Conservation (phyloP, 371 early-diverging fungal species). For the Mortierella sp. region DNA sequence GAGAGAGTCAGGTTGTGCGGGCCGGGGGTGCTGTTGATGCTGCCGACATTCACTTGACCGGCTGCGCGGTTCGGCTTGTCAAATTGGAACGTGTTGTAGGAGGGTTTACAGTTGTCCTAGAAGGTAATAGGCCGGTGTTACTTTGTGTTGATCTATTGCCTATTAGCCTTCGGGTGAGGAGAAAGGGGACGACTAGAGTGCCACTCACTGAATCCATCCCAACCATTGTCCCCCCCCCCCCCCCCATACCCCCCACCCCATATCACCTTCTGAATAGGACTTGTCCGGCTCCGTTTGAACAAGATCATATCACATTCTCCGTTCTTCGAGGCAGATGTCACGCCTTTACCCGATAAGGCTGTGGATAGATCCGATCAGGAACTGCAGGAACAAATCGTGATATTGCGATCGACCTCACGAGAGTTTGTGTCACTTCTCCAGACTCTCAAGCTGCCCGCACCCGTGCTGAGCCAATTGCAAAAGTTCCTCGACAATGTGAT, state of each 20-base stretch:
- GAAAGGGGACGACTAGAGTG: no score
- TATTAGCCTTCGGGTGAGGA: no score
- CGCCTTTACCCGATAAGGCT: conserved; percentile 44
- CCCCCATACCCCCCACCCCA: no score
- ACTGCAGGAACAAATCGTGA: conserved; percentile 63
- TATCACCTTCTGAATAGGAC: conserved; percentile 22
- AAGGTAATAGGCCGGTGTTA: conserved; percentile 21
- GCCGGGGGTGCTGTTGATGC: conserved; percentile 13
- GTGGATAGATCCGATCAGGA: conserved; percentile 63
- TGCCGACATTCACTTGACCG: conserved; percentile 32
- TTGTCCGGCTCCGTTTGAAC: conserved; percentile 44
- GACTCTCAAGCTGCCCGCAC: conserved; percentile 75
- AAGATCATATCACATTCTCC: conserved; percentile 32
- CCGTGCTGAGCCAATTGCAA: conserved; percentile 70
- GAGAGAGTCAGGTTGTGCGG: conserved; percentile 15
- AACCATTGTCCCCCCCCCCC: no score
- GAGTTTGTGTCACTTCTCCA: conserved; percentile 70
- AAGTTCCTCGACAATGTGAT: conserved; percentile 69
- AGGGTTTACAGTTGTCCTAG: conserved; percentile 44
- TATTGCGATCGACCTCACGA: conserved; percentile 68
- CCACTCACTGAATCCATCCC: no score
- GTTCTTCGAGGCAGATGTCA: conserved; percentile 39
- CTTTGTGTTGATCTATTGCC: no score
- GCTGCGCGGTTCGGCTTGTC: conserved; percentile 51
- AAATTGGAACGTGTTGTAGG: conserved; percentile 44